Evolutionary conservation across 495 filamentous ascomycete species (phyloP), one percentile per base, ranked within the genome.

Genomic region (Pseudevernia furfuracea): DNA sequence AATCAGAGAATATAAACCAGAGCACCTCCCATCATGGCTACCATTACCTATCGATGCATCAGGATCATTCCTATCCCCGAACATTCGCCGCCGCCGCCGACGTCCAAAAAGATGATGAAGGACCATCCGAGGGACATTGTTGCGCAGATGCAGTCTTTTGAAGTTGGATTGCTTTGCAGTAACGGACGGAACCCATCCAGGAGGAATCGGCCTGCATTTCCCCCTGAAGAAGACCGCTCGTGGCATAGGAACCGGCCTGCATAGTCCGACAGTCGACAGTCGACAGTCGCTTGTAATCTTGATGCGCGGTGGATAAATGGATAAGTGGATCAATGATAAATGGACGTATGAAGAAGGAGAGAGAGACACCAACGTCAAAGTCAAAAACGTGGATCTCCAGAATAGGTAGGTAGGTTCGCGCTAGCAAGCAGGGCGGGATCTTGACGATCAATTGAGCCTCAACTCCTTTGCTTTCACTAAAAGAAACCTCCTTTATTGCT

Each of bases 401-500:
- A 4, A 4, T 36, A 36, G 8, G 34, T 36, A 36, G 34, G 15
- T 15, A 46, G 37, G 28, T 57, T 58, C 3, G 52, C 61, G 52
- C 61, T 63, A 63, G 34, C 28, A 2, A 23, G 49, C 49, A 11
- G 32, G 19, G 37, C 39, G 38, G 37, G 34, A 63, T 55, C 36
- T 57, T 43, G 49, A 30, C 8, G 32, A 55, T 63, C 43, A 58
- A 43, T 63, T 63, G 61, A 63, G 52, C 61, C 61, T 63, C 61
- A 63, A 38, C 11, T 34, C 36, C 25, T 41, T 55, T 43, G 37
- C 48, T 62, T 38, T n/a, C 48, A 56, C 32, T 21, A 43, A 21
- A n/a, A 34, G 2, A 36, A 14, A 8, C 8, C 37, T 57, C 14
- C 52, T 30, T 32, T 15, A 15, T 10, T 23, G 10, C 12, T 23